Evolutionary conservation across 768 basidiomycete species (phyloP).

Genomic region (Lentinula edodes): DNA sequence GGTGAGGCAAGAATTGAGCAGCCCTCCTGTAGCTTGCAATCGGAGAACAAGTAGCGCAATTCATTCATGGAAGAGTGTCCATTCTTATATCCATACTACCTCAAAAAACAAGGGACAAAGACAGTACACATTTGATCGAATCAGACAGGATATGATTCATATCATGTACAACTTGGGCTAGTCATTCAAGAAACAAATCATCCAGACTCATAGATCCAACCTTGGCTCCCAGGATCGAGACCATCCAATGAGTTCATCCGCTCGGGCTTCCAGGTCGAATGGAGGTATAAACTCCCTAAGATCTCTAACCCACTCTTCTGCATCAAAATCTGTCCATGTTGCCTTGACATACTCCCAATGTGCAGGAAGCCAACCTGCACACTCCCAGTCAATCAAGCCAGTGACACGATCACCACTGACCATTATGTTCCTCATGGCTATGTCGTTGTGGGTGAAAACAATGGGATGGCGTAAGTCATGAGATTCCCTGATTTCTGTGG

Average conservation of each 20-base stretch:
- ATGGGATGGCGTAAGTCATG: slow-evolving; percentile 5
- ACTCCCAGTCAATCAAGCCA: slow-evolving; percentile 32
- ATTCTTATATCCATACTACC: too few species aligned
- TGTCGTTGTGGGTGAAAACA: too few species aligned
- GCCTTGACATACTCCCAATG: slow-evolving; percentile 27
- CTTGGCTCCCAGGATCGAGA: neutral
- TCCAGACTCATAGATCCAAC: neutral
- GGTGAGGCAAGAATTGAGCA: too few species aligned
- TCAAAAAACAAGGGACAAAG: too few species aligned
- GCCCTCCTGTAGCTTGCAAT: too few species aligned
- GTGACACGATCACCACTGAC: slow-evolving; percentile 17
- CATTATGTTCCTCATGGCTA: too few species aligned
- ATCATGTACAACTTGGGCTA: too few species aligned
- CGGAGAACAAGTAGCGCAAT: too few species aligned
- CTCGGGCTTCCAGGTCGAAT: neutral
- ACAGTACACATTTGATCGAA: too few species aligned
- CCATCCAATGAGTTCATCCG: neutral
- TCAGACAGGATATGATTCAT: too few species aligned
- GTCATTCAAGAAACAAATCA: too few species aligned
- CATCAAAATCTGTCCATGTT: neutral
- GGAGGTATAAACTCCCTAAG: neutral
- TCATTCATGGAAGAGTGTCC: too few species aligned
- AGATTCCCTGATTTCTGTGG: neutral
- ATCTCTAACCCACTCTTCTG: neutral
- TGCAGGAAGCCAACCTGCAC: slow-evolving; percentile 27